These are phyloP conservation scores for Aureobasidium sp. DNA, from an alignment of 2,329 filamentous ascomycete genomes.

Conservation along the genomic window DNA sequence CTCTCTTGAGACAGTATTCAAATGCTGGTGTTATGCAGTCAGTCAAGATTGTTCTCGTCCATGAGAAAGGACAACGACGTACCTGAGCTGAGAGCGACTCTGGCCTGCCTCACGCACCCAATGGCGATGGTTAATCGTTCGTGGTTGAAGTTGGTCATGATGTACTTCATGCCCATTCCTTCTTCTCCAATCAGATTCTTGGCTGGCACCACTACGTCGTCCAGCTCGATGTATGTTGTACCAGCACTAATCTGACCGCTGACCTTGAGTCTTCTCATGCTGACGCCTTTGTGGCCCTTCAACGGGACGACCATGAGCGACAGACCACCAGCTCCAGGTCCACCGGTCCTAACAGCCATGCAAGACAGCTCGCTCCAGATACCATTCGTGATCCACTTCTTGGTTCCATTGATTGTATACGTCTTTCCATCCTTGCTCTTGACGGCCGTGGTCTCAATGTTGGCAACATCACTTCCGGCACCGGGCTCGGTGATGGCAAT, in stretches of 20 bases:
- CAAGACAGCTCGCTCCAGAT: constrained; percentile 61
- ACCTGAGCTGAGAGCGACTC: constrained; percentile 49
- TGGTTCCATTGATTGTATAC: constrained; percentile 67
- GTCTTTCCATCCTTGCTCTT: constrained; percentile 57
- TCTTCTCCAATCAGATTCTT: constrained; percentile 64
- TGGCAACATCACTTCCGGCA: constrained; percentile 67
- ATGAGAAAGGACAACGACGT: not conserved
- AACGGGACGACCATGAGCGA: constrained; percentile 64
- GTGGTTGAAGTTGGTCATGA: constrained; percentile 61
- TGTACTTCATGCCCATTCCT: constrained; percentile 65
- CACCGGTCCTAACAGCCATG: constrained; percentile 69
- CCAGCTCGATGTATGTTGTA: constrained; percentile 69
- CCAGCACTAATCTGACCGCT: constrained; percentile 58
- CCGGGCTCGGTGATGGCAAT: constrained; percentile 75
- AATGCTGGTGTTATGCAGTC: constrained; percentile 38
- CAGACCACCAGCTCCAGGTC: constrained; percentile 55
- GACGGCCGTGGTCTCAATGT: constrained; percentile 60
- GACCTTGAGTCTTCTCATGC: constrained; percentile 61
- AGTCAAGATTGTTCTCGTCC: not conserved
- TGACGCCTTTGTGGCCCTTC: constrained; percentile 60
- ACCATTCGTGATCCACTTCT: constrained; percentile 75
- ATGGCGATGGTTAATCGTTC: constrained; percentile 64
- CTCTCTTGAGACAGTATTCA: constrained; percentile 57
- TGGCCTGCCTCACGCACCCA: constrained; percentile 54
- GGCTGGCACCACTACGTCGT: constrained; percentile 65